A percentile compares a stretch with the other conserved stretches of the same genome.
These are phyloP conservation scores for Trichosanthes cucumerina DNA, from an alignment of 306 rosid genomes.

Conservation along the genomic window DNA sequence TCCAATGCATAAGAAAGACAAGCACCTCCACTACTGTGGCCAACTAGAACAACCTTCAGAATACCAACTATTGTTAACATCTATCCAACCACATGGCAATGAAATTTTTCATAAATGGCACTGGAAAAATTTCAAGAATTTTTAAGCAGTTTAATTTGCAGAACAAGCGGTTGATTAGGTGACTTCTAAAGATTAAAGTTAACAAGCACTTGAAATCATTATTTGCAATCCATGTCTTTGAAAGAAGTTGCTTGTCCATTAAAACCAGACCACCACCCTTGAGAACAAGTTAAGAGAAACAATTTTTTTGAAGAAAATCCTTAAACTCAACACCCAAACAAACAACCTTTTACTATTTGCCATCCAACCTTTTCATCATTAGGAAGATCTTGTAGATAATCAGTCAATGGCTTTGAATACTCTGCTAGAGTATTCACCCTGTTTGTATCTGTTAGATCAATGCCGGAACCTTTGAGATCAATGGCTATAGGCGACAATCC, in stretches of 20 bases:
- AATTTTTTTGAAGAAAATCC: not conserved
- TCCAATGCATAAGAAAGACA: constrained; percentile 90
- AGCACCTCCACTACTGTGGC: constrained; percentile 96
- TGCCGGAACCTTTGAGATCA: constrained; percentile 90
- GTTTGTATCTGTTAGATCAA: constrained; percentile 70
- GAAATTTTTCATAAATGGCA: not conserved
- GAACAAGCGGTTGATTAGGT: not conserved
- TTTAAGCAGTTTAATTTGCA: not conserved
- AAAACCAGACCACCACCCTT: not conserved
- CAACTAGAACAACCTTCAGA: constrained; percentile 77
- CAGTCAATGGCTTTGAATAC: constrained; percentile 76
- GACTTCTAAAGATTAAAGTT: not conserved
- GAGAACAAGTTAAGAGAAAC: not conserved
- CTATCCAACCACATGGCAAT: not conserved
- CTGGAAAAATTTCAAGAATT: not conserved
- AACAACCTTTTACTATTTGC: not conserved
- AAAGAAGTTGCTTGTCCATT: not conserved
- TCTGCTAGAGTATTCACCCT: constrained; percentile 51
- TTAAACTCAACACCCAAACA: not conserved
- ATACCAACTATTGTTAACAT: not conserved
- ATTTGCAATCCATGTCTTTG: not conserved
- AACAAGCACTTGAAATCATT: not conserved
- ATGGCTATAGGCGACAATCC: constrained; percentile 71
- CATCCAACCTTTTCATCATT: constrained; percentile 76
- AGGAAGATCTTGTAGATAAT: constrained; percentile 60